Percentiles rank a stretch among this genome's conserved stretches.
These are phyloP conservation scores for Xerocomellus dryophilus DNA, from an alignment of 768 basidiomycete genomes.

Conservation along the genomic window DNA sequence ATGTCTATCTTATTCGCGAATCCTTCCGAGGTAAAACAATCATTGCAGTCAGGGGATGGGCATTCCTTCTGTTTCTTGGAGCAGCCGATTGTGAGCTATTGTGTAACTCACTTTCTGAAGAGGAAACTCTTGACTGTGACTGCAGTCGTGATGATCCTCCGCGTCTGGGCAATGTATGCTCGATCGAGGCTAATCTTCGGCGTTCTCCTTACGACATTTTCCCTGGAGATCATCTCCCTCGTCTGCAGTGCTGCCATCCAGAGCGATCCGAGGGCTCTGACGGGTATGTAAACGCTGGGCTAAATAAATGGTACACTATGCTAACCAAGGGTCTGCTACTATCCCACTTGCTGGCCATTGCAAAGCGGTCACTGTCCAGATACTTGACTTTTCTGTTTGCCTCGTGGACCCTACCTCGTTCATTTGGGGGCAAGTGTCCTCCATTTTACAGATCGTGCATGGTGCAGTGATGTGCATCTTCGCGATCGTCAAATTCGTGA, in stretches of 20 bases:
- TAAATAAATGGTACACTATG: too few relatives aligned
- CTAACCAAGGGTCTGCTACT: not conserved
- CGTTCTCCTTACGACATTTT: not conserved
- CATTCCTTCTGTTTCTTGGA: not conserved
- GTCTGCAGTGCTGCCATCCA: not conserved
- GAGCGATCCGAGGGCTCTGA: not conserved
- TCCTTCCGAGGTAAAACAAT: not conserved
- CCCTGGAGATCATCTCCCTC: not conserved
- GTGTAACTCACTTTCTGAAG: not conserved
- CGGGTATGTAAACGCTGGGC: not conserved
- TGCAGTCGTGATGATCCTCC: not conserved
- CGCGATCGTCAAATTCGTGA: not conserved
- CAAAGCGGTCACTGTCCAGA: not conserved
- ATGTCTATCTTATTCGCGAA: not conserved
- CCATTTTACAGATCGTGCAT: not conserved
- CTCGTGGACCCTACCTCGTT: too few relatives aligned
- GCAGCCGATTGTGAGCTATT: not conserved
- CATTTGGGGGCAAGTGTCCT: not conserved
- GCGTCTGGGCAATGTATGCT: conserved; percentile 2
- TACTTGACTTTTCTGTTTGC: not conserved
- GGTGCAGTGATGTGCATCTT: not conserved
- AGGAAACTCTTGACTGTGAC: not conserved
- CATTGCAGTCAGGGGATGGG: not conserved
- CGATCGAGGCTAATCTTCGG: not conserved
- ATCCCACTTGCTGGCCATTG: not conserved